Base-by-base conservation (phyloP, 306 rosid species). In the Cotoneaster glaucophyllus region DNA sequence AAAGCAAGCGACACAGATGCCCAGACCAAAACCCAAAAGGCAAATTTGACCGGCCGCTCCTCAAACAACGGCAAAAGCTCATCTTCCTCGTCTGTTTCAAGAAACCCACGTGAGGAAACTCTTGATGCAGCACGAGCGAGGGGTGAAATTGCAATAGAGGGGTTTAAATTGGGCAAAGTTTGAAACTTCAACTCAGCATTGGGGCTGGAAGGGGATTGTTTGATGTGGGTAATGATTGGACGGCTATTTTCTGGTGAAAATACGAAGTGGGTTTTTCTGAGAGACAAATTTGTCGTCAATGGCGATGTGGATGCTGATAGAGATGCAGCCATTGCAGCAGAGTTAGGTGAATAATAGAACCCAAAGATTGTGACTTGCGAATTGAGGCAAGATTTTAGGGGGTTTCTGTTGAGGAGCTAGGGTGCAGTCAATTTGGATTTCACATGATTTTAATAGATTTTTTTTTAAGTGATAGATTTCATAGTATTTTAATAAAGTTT, bases 1-100 rank as follows among this genome's bases (percentile, higher is more conserved):
- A 91, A 92, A 66, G 89, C 91, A 19, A 95, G 84, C 8, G 97
- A 95, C 8, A 92, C 53, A 76, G 96, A 84, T 5, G 96, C 97
- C 91, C 96, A 95, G 11, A 95, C 78, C 64, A 95, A 57, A 3
- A 90, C 97, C 93, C 88, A 89, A 2, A 92, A 22, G 50, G 85
- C 71, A 67, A 92, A 81, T 72, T 87, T 92, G 58, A 86, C 70
- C 1, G 96, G 93, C 69, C 78, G 86, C 59, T 80, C 84, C 70
- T 83, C 78, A 58, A 57, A 85, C 67, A 86, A 74, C 15, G 85
- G 50, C 78, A 85, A n/a, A 43, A 71, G 79, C 41, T 86, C 90
- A 26, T 81, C 73, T 45, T 77, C 86, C 73, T 85, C 89, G 50
- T 18, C 78, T 71, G 64, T 43, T 21, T 76, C 89, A 34, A 78